These are phyloP conservation scores for Candolleomyces aberdarensis DNA, from an alignment of 768 basidiomycete species.

Conservation along the genomic window DNA sequence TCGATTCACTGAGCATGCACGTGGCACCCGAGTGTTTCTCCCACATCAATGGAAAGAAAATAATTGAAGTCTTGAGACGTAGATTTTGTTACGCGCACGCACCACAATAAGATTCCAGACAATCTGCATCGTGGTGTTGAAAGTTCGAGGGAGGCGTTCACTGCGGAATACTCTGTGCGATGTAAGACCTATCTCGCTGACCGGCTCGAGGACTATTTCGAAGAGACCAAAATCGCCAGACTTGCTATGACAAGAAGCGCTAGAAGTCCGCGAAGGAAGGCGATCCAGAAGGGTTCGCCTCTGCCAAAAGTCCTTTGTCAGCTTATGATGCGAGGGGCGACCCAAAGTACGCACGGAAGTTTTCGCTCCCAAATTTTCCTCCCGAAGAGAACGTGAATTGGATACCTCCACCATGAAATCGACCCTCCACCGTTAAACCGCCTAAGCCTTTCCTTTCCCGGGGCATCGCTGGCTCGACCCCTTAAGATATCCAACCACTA, in stretches of 20 bases:
- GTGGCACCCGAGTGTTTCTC: neutral
- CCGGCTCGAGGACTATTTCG: neutral
- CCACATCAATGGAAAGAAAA: neutral
- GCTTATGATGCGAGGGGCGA: neutral
- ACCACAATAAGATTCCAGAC: neutral
- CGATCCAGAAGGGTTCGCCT: neutral
- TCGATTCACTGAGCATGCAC: neutral
- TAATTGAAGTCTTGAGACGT: neutral
- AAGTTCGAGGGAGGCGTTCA: slow-evolving; percentile 12
- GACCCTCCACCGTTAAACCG: neutral
- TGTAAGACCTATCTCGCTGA: neutral
- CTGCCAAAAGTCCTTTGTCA: neutral
- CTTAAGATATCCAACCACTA: neutral
- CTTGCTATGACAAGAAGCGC: neutral
- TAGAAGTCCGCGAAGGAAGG: neutral
- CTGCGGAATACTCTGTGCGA: neutral
- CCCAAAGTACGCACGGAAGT: neutral
- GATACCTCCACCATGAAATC: neutral
- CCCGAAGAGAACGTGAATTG: neutral
- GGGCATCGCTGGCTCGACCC: neutral
- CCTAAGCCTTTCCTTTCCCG: neutral
- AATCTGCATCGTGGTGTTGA: slow-evolving; percentile 13
- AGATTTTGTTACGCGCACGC: neutral
- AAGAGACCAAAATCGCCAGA: neutral
- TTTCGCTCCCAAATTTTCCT: neutral